Base-by-base conservation (phyloP, 2,329 filamentous ascomycete genomes). In the Penicillium sp. region DNA sequence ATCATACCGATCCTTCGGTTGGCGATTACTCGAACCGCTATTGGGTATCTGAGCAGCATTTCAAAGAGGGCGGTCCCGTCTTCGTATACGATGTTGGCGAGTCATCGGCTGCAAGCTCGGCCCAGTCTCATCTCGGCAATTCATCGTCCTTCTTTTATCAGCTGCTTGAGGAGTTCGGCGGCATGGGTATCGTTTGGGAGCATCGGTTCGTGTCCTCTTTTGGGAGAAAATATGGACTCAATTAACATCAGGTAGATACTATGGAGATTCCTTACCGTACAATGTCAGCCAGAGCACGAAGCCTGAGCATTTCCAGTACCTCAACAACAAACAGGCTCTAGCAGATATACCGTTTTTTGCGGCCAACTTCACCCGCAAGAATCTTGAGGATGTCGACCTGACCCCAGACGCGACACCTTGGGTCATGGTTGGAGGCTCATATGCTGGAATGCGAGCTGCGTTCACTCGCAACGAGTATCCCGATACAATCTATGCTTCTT, bases 11-110 rank as follows among this genome's bases (percentile, higher is more conserved):
- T 47, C 34, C 43, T 7, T 65, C 73, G 4, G 75, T 76, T 48
- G 78, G 70, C 16, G 81, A 78, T 0, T 84, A 83, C 65, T 74
- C 75, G 53, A 81, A 83, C 65, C 75, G 80, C 41, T 84, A 82
- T 61, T 82, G 79, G 63, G 79, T 82, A 44, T 79, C 81, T 53
- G 70, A 74, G 4, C 73, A 77, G 0, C 82, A 82, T 63, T 84
- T 83, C 62, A 77, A 80, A 59, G 68, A 79, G n/a, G 81, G 81
- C n/a, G 81, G 81, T 0, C 81, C 79, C 0, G 74, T 81, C 1
- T 79, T 77, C 57, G 62, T 80, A 9, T 79, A 78, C 55, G 76
- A 81, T 61, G 71, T 70, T 7, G 79, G 79, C 35, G 79, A 81
- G 60, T 69, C 73, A 1, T 67, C 63, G 32, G 78, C 70, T 4